Evolutionary conservation across 2,329 filamentous ascomycete species (phyloP).

Genomic region (Fusarium sambucinum): DNA sequence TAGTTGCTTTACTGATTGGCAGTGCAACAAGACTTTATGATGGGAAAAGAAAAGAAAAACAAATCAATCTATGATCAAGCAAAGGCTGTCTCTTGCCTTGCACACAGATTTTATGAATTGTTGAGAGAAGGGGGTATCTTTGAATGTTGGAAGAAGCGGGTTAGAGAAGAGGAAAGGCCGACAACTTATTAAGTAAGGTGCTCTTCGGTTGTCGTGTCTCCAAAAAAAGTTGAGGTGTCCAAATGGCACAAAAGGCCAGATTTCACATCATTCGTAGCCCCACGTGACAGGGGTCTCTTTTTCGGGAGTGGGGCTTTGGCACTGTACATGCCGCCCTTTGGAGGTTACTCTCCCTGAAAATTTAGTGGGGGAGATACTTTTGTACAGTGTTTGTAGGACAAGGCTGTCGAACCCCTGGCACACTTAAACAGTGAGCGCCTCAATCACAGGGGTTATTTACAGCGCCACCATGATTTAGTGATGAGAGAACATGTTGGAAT

Average conservation of each 20-base stretch:
- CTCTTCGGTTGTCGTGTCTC: slow-evolving; percentile 35
- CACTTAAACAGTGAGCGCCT: slow-evolving; percentile 32
- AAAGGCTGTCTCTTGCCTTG: slow-evolving; percentile 50
- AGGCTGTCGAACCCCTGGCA: slow-evolving; percentile 36
- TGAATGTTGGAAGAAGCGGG: slow-evolving; percentile 48
- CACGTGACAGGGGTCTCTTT: slow-evolving; percentile 52
- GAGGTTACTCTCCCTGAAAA: not conserved
- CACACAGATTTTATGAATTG: slow-evolving; percentile 46
- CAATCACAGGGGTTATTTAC: slow-evolving; percentile 15
- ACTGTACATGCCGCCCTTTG: slow-evolving; percentile 41
- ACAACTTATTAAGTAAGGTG: slow-evolving; percentile 54
- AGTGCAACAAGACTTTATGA: slow-evolving; percentile 40
- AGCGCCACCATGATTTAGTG: slow-evolving; percentile 4
- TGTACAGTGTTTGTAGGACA: slow-evolving; percentile 33
- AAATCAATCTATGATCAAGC: slow-evolving; percentile 42
- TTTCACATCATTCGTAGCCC: slow-evolving; percentile 55
- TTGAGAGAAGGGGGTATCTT: slow-evolving; percentile 49
- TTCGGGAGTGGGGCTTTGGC: slow-evolving; percentile 2
- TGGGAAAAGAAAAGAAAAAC: slow-evolving; percentile 41
- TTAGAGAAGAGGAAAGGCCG: slow-evolving; percentile 48
- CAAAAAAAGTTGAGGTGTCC: slow-evolving; percentile 60
- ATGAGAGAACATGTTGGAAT: slow-evolving; percentile 15
- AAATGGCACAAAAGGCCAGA: slow-evolving; percentile 63
- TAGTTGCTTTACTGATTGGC: slow-evolving; percentile 38
- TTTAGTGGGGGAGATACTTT: slow-evolving; percentile 4